Conservation (phyloP, 2,329 filamentous ascomycete species). For the Colletotrichum abscissum region DNA sequence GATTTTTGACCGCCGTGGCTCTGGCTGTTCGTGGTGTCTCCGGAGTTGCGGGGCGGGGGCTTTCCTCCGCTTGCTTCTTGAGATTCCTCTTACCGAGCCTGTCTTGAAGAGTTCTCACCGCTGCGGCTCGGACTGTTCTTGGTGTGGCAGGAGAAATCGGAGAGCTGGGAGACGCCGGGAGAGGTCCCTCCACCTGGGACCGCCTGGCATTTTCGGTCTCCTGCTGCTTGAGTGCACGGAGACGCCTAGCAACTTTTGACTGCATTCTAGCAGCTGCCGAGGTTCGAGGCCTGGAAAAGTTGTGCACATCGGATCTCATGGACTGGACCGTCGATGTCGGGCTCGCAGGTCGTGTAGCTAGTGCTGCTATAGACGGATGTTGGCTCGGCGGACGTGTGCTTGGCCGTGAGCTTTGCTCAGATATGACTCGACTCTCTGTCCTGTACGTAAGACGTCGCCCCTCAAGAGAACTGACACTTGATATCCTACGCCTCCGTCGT, state of each 20-base stretch:
- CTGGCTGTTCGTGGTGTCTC: conserved; percentile 3
- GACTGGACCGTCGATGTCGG: background rate
- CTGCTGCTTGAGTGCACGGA: conserved; percentile 11
- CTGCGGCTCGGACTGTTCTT: conserved; percentile 1
- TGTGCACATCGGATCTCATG: conserved; percentile 7
- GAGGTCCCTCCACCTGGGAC: background rate
- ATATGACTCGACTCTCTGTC: background rate
- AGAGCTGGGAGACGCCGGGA: background rate
- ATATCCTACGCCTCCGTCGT: background rate
- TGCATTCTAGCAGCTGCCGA: conserved; percentile 31
- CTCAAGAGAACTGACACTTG: background rate
- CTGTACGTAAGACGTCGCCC: background rate
- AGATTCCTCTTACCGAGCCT: conserved; percentile 10
- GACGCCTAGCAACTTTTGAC: conserved; percentile 8
- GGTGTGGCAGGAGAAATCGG: background rate
- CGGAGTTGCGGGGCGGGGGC: background rate
- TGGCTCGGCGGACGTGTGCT: conserved; percentile 1
- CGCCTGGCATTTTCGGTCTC: background rate
- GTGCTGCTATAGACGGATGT: background rate
- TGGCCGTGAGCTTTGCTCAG: background rate
- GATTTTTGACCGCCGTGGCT: conserved; percentile 8
- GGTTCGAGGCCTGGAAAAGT: conserved; percentile 27
- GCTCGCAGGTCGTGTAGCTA: background rate
- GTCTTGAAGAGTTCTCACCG: conserved; percentile 19
- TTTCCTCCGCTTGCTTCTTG: background rate